These are phyloP conservation scores for Phyllosticta capitalensis DNA, from an alignment of 2,329 filamentous ascomycete genomes.

Conservation along the genomic window DNA sequence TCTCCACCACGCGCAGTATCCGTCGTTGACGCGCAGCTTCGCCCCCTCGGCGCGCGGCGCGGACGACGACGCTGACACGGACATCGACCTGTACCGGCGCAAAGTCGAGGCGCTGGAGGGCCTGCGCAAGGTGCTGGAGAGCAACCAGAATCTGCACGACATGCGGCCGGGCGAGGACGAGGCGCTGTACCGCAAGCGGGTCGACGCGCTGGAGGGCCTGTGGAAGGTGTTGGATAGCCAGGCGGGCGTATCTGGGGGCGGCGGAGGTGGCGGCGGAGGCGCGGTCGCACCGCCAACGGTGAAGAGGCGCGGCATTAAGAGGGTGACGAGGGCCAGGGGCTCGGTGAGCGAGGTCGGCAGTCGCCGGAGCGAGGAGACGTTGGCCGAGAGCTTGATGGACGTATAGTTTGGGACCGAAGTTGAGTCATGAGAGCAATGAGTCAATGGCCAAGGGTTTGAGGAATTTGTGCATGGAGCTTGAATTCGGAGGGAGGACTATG, in stretches of 20 bases:
- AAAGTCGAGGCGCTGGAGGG: conserved; percentile 12
- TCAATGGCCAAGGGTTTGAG: too few relatives aligned
- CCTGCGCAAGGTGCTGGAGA: conserved; percentile 1
- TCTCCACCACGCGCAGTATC: not conserved
- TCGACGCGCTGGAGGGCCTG: conserved; percentile 10
- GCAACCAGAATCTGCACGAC: not conserved
- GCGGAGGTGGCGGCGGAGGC: not conserved
- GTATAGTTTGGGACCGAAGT: not conserved
- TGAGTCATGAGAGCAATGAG: not conserved
- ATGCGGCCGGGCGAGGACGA: conserved; percentile 1
- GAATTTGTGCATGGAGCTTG: too few relatives aligned
- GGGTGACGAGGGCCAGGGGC: not conserved
- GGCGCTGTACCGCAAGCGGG: conserved; percentile 3
- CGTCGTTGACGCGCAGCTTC: not conserved
- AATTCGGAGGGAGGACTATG: not conserved
- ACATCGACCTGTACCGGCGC: conserved; percentile 6
- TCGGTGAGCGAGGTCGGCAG: not conserved
- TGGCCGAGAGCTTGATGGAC: conserved; percentile 9
- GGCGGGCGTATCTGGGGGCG: not conserved
- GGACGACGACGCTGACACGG: not conserved
- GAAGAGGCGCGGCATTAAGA: not conserved
- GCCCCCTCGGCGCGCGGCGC: not conserved
- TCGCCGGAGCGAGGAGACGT: conserved; percentile 4
- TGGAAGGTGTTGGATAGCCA: conserved; percentile 7
- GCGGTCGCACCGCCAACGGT: not conserved